These are phyloP conservation scores for Thecaphora thlaspeos DNA, from an alignment of 1,284 basidiomycete genomes.

Conservation along the genomic window DNA sequence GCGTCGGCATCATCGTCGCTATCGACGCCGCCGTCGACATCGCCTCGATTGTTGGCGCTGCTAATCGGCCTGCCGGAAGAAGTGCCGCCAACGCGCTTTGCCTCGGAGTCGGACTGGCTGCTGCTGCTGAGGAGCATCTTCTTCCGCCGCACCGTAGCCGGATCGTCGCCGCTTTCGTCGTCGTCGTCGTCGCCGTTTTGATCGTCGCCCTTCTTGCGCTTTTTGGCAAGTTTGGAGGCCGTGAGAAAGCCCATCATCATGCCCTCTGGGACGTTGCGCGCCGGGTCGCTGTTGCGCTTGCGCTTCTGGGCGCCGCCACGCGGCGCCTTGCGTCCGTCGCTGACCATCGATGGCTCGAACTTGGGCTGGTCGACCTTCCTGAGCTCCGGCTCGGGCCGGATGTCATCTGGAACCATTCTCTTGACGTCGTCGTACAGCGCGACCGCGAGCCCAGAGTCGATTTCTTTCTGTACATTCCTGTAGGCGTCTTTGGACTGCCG, in stretches of 20 bases:
- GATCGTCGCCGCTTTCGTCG: not conserved
- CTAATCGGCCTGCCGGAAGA: too few relatives aligned
- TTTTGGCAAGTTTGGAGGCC: slow-evolving; percentile 38
- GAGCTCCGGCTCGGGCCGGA: slow-evolving; percentile 76
- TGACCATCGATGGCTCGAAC: slow-evolving; percentile 51
- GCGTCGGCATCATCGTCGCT: slow-evolving; percentile 8
- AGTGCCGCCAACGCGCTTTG: too few relatives aligned
- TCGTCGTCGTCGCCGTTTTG: slow-evolving; percentile 7
- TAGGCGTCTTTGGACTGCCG: slow-evolving; percentile 85
- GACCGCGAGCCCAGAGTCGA: slow-evolving; percentile 78
- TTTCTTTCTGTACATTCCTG: slow-evolving; percentile 82
- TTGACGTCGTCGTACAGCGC: slow-evolving; percentile 90
- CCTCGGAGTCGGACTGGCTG: too few relatives aligned
- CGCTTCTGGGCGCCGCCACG: slow-evolving; percentile 12
- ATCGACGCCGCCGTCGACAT: too few relatives aligned
- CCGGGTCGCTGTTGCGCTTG: slow-evolving; percentile 43
- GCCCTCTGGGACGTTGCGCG: slow-evolving; percentile 43
- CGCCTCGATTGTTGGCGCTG: too few relatives aligned
- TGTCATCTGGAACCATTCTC: slow-evolving; percentile 75
- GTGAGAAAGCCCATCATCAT: slow-evolving; percentile 39
- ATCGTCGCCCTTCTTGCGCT: slow-evolving; percentile 8
- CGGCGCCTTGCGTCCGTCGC: slow-evolving; percentile 9
- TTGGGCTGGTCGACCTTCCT: slow-evolving; percentile 66
- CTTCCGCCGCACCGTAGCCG: not conserved
- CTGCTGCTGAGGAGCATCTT: too few relatives aligned